A percentile compares a stretch with the other conserved stretches of the same genome.
Evolutionary conservation across 2,329 filamentous ascomycete genomes (phyloP).

Genomic region (Calycina herbarum): DNA sequence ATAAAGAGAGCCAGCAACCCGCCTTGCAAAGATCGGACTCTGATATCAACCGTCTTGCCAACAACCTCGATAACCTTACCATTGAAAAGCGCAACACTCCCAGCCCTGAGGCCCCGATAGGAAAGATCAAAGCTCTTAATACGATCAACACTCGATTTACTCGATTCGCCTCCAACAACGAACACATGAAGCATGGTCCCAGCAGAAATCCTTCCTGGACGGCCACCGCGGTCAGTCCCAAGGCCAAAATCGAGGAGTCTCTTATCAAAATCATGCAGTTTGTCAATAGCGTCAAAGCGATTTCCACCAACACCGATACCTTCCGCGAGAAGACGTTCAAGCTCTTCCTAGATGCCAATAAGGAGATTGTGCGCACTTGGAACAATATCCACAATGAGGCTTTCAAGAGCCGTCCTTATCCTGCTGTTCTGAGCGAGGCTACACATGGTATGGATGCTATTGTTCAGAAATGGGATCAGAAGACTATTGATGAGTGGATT

Average conservation of each 20-base stretch:
- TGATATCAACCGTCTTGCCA: not conserved
- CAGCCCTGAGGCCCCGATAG: not conserved
- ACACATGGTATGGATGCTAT: constrained; percentile 16
- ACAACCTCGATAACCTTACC: not conserved
- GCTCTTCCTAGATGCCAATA: constrained; percentile 14
- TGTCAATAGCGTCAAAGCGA: not conserved
- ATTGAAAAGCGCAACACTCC: not conserved
- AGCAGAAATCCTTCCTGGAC: constrained; percentile 8
- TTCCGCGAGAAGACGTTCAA: constrained; percentile 5
- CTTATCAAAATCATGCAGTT: not conserved
- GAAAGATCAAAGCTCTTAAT: not conserved
- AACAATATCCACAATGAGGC: constrained; percentile 1
- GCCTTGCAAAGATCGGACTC: constrained; percentile 1
- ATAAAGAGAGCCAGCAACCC: not conserved
- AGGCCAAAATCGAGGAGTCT: constrained; percentile 11
- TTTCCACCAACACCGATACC: not conserved
- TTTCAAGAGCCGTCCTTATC: not conserved
- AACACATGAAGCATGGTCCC: not conserved
- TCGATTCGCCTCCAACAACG: not conserved
- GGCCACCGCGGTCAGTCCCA: constrained; percentile 1
- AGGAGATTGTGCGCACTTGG: constrained; percentile 18
- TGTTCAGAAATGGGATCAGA: constrained; percentile 6
- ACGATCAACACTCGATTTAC: not conserved
- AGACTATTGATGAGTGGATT: not conserved
- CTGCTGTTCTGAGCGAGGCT: constrained; percentile 5